Conservation (phyloP, 148 eudicot species). For the Nyssa sinensis region DNA sequence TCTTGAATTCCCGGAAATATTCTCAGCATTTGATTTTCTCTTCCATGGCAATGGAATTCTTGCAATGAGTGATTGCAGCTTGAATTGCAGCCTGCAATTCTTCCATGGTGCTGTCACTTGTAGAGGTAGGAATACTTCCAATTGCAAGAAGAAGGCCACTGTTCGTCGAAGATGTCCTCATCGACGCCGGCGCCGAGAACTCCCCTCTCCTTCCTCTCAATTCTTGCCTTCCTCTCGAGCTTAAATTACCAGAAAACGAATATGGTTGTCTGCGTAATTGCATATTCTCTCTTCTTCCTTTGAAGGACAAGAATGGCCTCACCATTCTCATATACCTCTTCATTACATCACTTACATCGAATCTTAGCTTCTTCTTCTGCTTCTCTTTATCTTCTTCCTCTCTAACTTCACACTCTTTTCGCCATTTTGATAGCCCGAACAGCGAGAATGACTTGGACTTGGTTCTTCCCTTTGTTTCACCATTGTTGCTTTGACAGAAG, state of each 20-base stretch:
- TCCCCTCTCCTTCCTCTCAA: conserved; percentile 45
- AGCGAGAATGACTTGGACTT: conserved; percentile 64
- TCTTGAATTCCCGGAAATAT: too few relatives aligned
- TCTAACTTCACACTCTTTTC: conserved; percentile 24
- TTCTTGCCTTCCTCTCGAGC: conserved; percentile 20
- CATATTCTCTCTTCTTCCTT: conserved; percentile 20
- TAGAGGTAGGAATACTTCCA: conserved; percentile 17
- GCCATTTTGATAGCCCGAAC: conserved; percentile 50
- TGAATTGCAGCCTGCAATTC: conserved; percentile 90
- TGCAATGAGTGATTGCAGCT: conserved; percentile 94
- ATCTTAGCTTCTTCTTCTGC: conserved; percentile 38
- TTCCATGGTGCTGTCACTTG: conserved; percentile 82
- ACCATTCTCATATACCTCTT: conserved; percentile 55
- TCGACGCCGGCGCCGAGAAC: conserved; percentile 78
- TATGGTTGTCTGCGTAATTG: conserved; percentile 24
- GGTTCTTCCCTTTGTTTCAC: background rate
- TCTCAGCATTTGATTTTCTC: conserved; percentile 22
- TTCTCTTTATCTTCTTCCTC: conserved; percentile 17
- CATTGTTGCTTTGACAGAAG: too few relatives aligned
- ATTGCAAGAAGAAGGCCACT: conserved; percentile 48
- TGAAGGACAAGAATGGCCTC: conserved; percentile 35
- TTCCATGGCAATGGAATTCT: conserved; percentile 55
- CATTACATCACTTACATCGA: conserved; percentile 52
- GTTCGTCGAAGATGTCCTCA: conserved; percentile 60
- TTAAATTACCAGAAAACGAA: conserved; percentile 56